Evolutionary conservation across 148 eudicot genomes (phyloP).

Genomic region (Arbutus unedo): DNA sequence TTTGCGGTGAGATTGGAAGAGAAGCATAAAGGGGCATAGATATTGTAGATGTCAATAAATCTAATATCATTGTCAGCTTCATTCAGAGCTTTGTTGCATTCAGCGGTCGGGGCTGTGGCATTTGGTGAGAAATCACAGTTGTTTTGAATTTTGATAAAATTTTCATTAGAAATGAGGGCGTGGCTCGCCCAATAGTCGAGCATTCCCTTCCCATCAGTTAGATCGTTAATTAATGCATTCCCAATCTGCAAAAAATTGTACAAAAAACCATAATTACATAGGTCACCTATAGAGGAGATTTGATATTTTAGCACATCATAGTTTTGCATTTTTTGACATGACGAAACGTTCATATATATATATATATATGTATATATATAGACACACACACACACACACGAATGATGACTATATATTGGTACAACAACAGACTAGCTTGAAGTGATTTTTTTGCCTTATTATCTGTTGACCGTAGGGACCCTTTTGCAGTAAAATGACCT

Average conservation of each 20-base stretch:
- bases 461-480: too few species aligned
- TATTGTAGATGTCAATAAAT: slow-evolving; percentile 54
- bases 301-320: too few species aligned
- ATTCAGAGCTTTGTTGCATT: slow-evolving; percentile 32
- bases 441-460: too few species aligned
- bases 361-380: too few species aligned
- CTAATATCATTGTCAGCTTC: slow-evolving; percentile 23
- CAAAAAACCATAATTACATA: neutral
- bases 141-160: slow-evolving; percentile 23
- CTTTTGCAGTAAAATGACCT: too few species aligned
- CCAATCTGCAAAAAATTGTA: slow-evolving; percentile 52
- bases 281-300: too few species aligned
- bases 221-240: slow-evolving; percentile 69
- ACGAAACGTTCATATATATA: too few species aligned
- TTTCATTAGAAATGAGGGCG: slow-evolving; percentile 56
- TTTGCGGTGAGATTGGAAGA: slow-evolving; percentile 39
- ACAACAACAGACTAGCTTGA: too few species aligned
- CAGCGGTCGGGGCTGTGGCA: too few species aligned
- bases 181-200: slow-evolving; percentile 58
- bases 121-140: slow-evolving; percentile 47
- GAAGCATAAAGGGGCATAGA: slow-evolving; percentile 61
- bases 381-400: too few species aligned
- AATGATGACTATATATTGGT: too few species aligned
- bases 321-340: too few species aligned
- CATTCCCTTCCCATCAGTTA: slow-evolving; percentile 56